phyloP scores from a whole-genome alignment of 768 basidiomycete genomes.

The Lentinula sp. region DNA sequence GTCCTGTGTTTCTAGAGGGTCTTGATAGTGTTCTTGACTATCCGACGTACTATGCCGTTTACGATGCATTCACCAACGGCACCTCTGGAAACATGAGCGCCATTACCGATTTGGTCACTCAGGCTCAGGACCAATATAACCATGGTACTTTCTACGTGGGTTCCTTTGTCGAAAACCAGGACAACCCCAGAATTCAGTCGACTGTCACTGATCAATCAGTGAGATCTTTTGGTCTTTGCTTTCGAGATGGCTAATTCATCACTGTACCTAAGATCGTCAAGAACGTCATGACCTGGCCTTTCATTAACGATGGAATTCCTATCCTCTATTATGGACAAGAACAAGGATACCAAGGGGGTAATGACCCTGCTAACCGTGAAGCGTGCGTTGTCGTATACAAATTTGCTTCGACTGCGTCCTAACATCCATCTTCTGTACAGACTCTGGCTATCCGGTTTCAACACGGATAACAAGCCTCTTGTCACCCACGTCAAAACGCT shows the following conservation, averaged over 20 bases:
- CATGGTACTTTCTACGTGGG: constrained; percentile 35
- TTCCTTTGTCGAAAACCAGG: constrained; percentile 69
- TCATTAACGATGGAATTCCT: constrained; percentile 65
- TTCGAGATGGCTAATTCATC: background rate
- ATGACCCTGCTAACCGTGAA: constrained; percentile 61
- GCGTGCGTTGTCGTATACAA: constrained; percentile 25
- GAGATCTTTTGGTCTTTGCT: constrained; percentile 17
- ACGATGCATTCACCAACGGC: constrained; percentile 42
- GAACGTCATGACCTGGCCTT: constrained; percentile 60
- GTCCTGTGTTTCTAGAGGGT: constrained; percentile 4
- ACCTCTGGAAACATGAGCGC: constrained; percentile 44
- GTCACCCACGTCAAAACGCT: constrained; percentile 38
- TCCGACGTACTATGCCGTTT: constrained; percentile 47
- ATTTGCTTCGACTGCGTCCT: background rate
- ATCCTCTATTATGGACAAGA: constrained; percentile 72
- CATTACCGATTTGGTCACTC: constrained; percentile 16
- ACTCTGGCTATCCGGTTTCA: constrained; percentile 55
- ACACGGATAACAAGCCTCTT: constrained; percentile 38
- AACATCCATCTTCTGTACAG: constrained; percentile 21
- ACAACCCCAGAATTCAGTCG: constrained; percentile 53
- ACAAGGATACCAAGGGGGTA: constrained; percentile 52
- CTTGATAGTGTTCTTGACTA: constrained; percentile 58
- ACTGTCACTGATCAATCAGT: constrained; percentile 41
- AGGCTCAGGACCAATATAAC: constrained; percentile 38
- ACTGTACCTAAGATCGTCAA: constrained; percentile 20